Evolutionary conservation across 805 yeast species (phyloP).

Genomic region (Henningerozyma blattae): DNA sequence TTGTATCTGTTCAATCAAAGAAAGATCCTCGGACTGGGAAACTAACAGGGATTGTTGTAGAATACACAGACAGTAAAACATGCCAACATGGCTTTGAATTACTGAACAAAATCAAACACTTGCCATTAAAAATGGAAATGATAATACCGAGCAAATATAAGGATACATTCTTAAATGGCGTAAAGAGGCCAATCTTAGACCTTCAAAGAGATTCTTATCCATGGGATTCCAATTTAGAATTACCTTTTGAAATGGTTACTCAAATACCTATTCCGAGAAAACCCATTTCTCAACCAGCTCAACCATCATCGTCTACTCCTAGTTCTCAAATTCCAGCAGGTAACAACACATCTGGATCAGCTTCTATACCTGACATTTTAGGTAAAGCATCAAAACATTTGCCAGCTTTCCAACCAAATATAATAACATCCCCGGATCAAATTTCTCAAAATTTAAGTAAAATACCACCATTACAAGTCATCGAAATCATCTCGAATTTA

Average conservation of each 20-base stretch:
- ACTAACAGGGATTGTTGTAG: constrained; percentile 28
- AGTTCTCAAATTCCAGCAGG: not conserved
- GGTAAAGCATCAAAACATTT: constrained; percentile 44
- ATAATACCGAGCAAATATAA: constrained; percentile 16
- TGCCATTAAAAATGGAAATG: constrained; percentile 18
- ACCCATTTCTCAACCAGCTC: constrained; percentile 9
- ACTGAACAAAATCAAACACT: constrained; percentile 15
- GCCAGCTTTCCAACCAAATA: constrained; percentile 36
- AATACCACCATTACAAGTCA: constrained; percentile 59
- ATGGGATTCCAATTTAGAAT: constrained; percentile 18
- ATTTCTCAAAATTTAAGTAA: constrained; percentile 49
- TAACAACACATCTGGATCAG: constrained; percentile 8
- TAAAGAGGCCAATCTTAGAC: constrained; percentile 3
- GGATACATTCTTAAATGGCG: constrained; percentile 5
- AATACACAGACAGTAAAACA: constrained; percentile 15
- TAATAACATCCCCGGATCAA: constrained; percentile 37
- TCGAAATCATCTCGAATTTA: constrained; percentile 56
- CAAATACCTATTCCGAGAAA: constrained; percentile 23
- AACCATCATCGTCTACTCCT: not conserved
- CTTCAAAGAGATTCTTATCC: constrained; percentile 23
- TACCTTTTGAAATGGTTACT: constrained; percentile 25
- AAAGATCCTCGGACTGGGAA: constrained; percentile 31
- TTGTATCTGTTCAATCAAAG: constrained; percentile 41
- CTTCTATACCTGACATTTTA: constrained; percentile 33
- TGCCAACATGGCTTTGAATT: constrained; percentile 18